phyloP scores from a whole-genome alignment of 495 filamentous ascomycete genomes.

The Hyaloscypha finlandica region DNA sequence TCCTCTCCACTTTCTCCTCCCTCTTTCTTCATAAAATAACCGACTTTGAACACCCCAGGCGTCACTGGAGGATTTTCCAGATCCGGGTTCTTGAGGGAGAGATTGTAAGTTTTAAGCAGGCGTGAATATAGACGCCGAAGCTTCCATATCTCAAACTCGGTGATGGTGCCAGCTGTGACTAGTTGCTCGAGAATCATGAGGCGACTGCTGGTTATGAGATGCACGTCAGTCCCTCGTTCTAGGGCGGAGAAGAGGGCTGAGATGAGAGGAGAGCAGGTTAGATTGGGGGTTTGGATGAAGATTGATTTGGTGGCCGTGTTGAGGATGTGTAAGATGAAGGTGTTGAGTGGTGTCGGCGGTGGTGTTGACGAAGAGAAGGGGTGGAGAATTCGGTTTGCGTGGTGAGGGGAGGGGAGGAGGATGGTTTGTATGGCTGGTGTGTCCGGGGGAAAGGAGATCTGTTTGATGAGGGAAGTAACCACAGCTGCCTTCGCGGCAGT shows the following conservation, averaged over 20 bases:
- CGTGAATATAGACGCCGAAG: conserved; percentile 49
- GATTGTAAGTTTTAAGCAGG: conserved; percentile 23
- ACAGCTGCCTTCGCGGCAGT: no score
- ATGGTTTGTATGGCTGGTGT: conserved; percentile 41
- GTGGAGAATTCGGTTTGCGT: conserved; percentile 58
- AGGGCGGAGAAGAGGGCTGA: conserved; percentile 53
- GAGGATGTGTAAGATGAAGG: conserved; percentile 57
- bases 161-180: conserved; percentile 67
- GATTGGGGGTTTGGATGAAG: conserved; percentile 70
- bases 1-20: conserved; percentile 37
- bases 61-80: conserved; percentile 7
- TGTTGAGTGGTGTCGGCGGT: conserved; percentile 68
- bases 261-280: conserved; percentile 61
- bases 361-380: conserved; percentile 45
- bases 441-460: conserved; percentile 11
- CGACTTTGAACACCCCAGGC: conserved; percentile 46
- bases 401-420: conserved; percentile 69
- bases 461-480: conserved; percentile 11
- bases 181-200: conserved; percentile 78
- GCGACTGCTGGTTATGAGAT: conserved; percentile 60
- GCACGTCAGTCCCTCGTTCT: conserved; percentile 60
- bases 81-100: not conserved
- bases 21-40: conserved; percentile 43
- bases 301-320: conserved; percentile 52
- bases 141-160: conserved; percentile 54